Conservation (phyloP, 805 yeast genomes). For the Danielia oregonensis region DNA sequence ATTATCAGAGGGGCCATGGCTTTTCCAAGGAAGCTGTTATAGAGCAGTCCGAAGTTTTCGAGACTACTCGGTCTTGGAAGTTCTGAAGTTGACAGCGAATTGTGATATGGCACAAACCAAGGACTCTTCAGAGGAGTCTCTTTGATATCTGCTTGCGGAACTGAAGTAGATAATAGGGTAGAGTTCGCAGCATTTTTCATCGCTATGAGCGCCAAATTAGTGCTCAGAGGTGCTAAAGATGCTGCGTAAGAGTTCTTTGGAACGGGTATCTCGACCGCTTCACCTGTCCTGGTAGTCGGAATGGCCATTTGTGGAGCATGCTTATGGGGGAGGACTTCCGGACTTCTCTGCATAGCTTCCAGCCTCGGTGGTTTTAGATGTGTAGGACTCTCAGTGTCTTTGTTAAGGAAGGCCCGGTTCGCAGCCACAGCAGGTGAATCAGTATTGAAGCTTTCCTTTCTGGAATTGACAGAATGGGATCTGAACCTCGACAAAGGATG, state of each 20-base stretch:
- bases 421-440: constrained; percentile 14
- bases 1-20: constrained; percentile 14
- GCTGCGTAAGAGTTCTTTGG: constrained; percentile 7
- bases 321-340: constrained; percentile 15
- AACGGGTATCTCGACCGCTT: constrained; percentile 67
- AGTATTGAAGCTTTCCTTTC: constrained; percentile 16
- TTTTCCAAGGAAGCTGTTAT: constrained; percentile 11
- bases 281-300: constrained; percentile 78
- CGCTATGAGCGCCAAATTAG: constrained; percentile 19
- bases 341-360: constrained; percentile 9
- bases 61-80: constrained; percentile 15
- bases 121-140: constrained; percentile 8
- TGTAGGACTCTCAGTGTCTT: background rate
- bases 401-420: constrained; percentile 8
- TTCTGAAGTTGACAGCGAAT: background rate
- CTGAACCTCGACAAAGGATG: constrained; percentile 28
- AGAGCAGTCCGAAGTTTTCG: constrained; percentile 25
- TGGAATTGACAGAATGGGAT: constrained; percentile 26
- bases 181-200: constrained; percentile 4
- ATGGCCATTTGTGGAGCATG: constrained; percentile 60
- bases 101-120: constrained; percentile 21
- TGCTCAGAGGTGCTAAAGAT: constrained; percentile 18
- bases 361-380: background rate
- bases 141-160: constrained; percentile 6
- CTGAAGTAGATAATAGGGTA: constrained; percentile 5